These are phyloP conservation scores for Aspergillus hortae DNA, from an alignment of 2,329 filamentous ascomycete species.

Conservation along the genomic window DNA sequence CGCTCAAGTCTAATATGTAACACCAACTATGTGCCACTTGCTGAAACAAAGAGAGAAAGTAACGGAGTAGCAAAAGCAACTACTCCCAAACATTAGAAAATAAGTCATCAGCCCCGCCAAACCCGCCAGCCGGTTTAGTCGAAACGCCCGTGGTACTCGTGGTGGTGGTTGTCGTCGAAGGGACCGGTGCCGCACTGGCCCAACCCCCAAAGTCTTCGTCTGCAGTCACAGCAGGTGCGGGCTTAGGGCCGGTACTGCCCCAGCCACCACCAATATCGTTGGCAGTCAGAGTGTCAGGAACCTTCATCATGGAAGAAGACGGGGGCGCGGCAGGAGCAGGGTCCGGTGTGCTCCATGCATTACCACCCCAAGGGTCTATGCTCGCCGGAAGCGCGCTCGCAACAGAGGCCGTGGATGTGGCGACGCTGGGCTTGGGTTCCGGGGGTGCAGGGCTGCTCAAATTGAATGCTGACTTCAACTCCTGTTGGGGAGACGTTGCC, in stretches of 20 bases:
- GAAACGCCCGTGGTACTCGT: conserved; percentile 30
- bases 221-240: conserved; percentile 66
- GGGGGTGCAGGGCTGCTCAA: conserved; percentile 49
- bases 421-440: conserved; percentile 37
- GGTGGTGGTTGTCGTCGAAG: conserved; percentile 38
- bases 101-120: conserved; percentile 69
- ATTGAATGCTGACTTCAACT: conserved; percentile 73
- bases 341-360: conserved; percentile 73
- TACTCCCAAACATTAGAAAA: conserved; percentile 96
- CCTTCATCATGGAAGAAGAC: conserved; percentile 37
- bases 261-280: conserved; percentile 68
- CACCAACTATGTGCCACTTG: conserved; percentile 11
- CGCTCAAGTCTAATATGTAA: conserved; percentile 13
- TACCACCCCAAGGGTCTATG: conserved; percentile 79
- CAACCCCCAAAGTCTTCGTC: conserved; percentile 97
- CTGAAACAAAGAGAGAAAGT: background rate
- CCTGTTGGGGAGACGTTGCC: conserved; percentile 35
- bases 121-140: conserved; percentile 57
- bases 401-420: conserved; percentile 41
- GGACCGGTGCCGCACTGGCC: conserved; percentile 68
- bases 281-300: conserved; percentile 47
- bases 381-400: conserved; percentile 34
- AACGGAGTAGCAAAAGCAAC: background rate
- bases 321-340: conserved; percentile 41
- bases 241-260: conserved; percentile 36